These are phyloP conservation scores for Vigna angularis DNA, from an alignment of 306 rosid genomes.

Conservation along the genomic window DNA sequence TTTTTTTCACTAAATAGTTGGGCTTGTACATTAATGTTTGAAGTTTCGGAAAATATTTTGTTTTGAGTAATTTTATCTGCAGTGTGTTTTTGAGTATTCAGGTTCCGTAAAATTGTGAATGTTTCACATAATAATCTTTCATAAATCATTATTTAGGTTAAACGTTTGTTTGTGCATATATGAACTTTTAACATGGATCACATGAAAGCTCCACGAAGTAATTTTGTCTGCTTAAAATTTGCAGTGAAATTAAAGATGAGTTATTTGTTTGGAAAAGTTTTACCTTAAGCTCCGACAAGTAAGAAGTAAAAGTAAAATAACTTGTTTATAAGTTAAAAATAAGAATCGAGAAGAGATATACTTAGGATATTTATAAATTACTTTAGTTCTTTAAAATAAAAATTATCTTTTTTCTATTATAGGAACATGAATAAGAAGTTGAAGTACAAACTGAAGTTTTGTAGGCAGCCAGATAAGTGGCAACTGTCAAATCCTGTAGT, in stretches of 20 bases:
- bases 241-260: too few relatives aligned
- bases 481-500: background rate
- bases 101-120: background rate
- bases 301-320: too few relatives aligned
- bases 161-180: background rate
- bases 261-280: too few relatives aligned
- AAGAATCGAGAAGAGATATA: too few relatives aligned
- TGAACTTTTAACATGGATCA: background rate
- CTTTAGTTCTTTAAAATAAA: too few relatives aligned
- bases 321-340: too few relatives aligned
- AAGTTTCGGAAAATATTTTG: background rate
- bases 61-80: constrained; percentile 27
- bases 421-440: too few relatives aligned
- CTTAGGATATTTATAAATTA: too few relatives aligned
- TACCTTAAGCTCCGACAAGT: too few relatives aligned
- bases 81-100: constrained; percentile 3
- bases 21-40: constrained; percentile 42
- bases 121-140: constrained; percentile 14
- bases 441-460: too few relatives aligned
- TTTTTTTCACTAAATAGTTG: constrained; percentile 45
- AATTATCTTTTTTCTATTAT: too few relatives aligned
- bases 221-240: too few relatives aligned
- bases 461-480: background rate
- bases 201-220: background rate
- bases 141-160: constrained; percentile 21